phyloP scores from a whole-genome alignment of 768 basidiomycete species.

The Tylopilus plumbeoviolaceoides region DNA sequence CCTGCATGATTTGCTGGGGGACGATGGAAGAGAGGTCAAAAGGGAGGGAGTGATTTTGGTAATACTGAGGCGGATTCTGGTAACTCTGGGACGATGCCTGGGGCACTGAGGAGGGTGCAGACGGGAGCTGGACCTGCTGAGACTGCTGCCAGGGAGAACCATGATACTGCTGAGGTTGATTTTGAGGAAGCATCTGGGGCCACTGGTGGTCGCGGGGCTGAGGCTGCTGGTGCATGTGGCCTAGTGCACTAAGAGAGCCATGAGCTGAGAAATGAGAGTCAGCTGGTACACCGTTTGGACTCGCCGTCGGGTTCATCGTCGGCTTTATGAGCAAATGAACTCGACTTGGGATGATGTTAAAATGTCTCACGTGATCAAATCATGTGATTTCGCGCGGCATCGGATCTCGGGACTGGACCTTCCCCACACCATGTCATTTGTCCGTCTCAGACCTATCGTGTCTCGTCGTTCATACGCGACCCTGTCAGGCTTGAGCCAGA shows the following conservation, averaged over 20 bases:
- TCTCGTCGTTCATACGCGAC: slow-evolving; percentile 42
- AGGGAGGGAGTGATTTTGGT: slow-evolving; percentile 22
- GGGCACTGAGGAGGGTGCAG: slow-evolving; percentile 30
- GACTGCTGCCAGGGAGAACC: slow-evolving; percentile 31
- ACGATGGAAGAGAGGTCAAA: slow-evolving; percentile 35
- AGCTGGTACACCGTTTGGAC: slow-evolving; percentile 12
- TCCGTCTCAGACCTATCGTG: slow-evolving; percentile 9
- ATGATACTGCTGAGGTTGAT: slow-evolving; percentile 27
- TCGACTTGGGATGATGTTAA: not conserved
- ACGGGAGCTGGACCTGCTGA: slow-evolving; percentile 31
- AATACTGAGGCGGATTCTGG: slow-evolving; percentile 17
- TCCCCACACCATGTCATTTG: slow-evolving; percentile 20
- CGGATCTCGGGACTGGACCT: slow-evolving; percentile 2
- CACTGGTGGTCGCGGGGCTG: slow-evolving; percentile 19
- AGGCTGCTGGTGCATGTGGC: slow-evolving; percentile 19
- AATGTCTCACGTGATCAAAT: slow-evolving; percentile 8
- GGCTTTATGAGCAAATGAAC: not conserved
- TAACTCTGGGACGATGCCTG: slow-evolving; percentile 19
- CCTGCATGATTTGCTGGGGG: slow-evolving; percentile 53
- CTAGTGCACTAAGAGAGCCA: slow-evolving; percentile 7
- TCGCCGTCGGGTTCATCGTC: slow-evolving; percentile 19
- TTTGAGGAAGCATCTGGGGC: slow-evolving; percentile 26
- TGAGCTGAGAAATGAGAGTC: slow-evolving; percentile 16
- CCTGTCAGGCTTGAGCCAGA: slow-evolving; percentile 45
- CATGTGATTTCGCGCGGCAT: slow-evolving; percentile 16